These are phyloP conservation scores for Mucor mucedo DNA, from an alignment of 371 early-diverging fungal genomes.

Conservation along the genomic window DNA sequence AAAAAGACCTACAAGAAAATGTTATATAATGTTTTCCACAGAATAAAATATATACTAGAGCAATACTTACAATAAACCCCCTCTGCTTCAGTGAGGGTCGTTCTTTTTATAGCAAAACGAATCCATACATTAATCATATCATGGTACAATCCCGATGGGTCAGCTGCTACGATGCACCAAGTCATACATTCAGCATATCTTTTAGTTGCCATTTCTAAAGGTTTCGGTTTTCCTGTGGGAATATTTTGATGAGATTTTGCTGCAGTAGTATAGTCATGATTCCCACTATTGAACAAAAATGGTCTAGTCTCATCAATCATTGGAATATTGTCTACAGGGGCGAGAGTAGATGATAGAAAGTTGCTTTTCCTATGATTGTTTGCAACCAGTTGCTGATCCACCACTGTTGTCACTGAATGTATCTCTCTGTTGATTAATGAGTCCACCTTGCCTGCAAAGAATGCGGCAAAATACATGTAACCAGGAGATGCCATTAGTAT, in stretches of 20 bases:
- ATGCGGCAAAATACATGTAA: constrained; percentile 58
- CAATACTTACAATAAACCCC: constrained; percentile 55
- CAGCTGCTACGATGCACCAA: constrained; percentile 43
- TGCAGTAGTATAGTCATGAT: constrained; percentile 22
- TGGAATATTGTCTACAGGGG: constrained; percentile 20
- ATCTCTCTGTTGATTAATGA: constrained; percentile 55
- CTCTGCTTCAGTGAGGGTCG: constrained; percentile 54
- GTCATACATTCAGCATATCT: constrained; percentile 61
- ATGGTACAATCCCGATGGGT: constrained; percentile 41
- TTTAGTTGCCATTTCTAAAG: constrained; percentile 55
- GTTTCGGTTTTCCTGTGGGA: constrained; percentile 53
- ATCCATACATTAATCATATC: constrained; percentile 65
- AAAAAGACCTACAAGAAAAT: constrained; percentile 30
- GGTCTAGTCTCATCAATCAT: constrained; percentile 6
- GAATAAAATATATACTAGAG: not conserved
- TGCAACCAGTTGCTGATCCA: not conserved
- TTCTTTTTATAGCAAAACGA: constrained; percentile 53
- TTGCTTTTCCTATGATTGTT: not conserved
- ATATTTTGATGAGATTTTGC: constrained; percentile 11
- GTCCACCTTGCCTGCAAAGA: constrained; percentile 56
- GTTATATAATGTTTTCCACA: not conserved
- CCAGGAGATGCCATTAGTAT: constrained; percentile 55
- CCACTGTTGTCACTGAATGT: constrained; percentile 53
- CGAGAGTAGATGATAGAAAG: constrained; percentile 27
- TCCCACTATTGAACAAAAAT: not conserved